Percentiles rank a stretch among this genome's conserved stretches.
phyloP scores from a whole-genome alignment of 345 rosid genomes.

The Ceriops tagal region DNA sequence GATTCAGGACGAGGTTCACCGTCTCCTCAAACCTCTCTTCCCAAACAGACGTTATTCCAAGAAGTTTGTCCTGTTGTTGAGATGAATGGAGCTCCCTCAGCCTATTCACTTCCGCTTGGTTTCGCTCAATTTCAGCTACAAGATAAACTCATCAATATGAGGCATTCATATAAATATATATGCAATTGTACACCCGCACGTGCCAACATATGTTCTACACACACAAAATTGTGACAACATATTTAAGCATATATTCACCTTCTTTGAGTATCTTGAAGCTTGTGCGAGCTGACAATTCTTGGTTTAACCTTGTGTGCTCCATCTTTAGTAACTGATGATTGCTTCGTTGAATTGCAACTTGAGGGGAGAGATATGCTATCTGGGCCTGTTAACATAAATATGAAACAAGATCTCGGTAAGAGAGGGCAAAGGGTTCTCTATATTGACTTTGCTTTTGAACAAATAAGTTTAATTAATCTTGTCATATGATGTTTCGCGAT shows the following conservation, averaged over 20 bases:
- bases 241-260: slow-evolving; percentile 9
- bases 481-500: too few relatives aligned
- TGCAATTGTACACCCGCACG: too few relatives aligned
- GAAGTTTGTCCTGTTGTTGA: slow-evolving; percentile 10
- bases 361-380: slow-evolving; percentile 21
- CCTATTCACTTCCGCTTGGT: slow-evolving; percentile 19
- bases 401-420: too few relatives aligned
- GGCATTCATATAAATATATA: too few relatives aligned
- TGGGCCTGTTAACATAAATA: slow-evolving; percentile 3
- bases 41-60: slow-evolving; percentile 1
- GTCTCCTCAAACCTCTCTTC: slow-evolving; percentile 9
- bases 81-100: slow-evolving; percentile 13
- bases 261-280: not conserved
- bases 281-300: slow-evolving; percentile 4
- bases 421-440: too few relatives aligned
- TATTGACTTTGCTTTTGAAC: too few relatives aligned
- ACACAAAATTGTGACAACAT: too few relatives aligned
- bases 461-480: too few relatives aligned
- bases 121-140: slow-evolving; percentile 26
- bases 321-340: not conserved
- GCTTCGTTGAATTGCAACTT: slow-evolving; percentile 13
- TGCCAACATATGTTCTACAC: too few relatives aligned
- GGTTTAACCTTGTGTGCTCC: slow-evolving; percentile 16
- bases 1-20: slow-evolving; percentile 6
- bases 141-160: not conserved